phyloP scores from a whole-genome alignment of 2,329 filamentous ascomycete genomes.

The Fusarium xyrophilum region DNA sequence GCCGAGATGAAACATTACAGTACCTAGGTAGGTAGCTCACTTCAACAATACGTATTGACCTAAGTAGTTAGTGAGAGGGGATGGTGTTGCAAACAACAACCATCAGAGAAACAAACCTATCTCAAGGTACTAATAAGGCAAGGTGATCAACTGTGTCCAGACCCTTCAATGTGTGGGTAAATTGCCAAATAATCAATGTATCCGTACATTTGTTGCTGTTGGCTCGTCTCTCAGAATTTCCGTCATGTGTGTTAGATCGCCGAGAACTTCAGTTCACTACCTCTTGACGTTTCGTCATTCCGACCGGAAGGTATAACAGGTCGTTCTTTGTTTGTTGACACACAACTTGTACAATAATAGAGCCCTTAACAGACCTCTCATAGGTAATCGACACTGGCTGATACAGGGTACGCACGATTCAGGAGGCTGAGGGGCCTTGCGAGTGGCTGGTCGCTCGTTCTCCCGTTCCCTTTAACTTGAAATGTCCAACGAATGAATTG shows the following conservation, averaged over 20 bases:
- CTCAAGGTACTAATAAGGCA: not conserved
- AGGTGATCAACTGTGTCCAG: not conserved
- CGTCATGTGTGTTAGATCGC: not conserved
- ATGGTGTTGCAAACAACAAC: not conserved
- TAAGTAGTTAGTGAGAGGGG: not conserved
- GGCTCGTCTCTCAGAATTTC: not conserved
- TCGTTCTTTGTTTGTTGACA: not conserved
- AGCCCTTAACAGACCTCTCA: not conserved
- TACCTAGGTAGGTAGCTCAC: not conserved
- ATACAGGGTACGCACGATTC: slow-evolving; percentile 2
- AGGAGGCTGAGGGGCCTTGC: not conserved
- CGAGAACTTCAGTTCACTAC: not conserved
- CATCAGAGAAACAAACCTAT: not conserved
- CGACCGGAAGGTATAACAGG: slow-evolving; percentile 6
- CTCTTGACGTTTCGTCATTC: slow-evolving; percentile 1
- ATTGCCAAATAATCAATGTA: not conserved
- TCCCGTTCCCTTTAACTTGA: not conserved
- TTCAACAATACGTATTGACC: not conserved
- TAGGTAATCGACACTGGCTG: not conserved
- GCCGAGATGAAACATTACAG: not conserved
- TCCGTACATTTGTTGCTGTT: not conserved
- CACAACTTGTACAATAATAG: not conserved
- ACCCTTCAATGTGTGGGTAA: not conserved
- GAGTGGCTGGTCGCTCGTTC: not conserved
- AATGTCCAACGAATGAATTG: not conserved